Conservation (phyloP, 345 rosid species). For the Heritiera littoralis region DNA sequence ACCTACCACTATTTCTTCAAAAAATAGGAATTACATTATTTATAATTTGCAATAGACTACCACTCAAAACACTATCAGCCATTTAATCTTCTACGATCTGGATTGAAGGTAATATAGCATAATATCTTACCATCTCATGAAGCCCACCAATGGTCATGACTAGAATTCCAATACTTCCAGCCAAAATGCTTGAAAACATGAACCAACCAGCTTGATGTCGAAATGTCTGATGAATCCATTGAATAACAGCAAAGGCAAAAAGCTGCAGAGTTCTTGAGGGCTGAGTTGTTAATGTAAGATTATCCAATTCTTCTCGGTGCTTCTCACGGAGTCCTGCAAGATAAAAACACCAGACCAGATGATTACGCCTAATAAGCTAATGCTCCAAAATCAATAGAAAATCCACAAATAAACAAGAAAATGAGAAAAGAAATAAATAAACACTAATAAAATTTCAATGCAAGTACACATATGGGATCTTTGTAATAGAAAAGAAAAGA, state of each 20-base stretch:
- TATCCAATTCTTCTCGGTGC: conserved; percentile 54
- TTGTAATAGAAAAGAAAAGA: neutral
- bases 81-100: neutral
- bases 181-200: conserved; percentile 44
- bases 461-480: neutral
- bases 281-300: conserved; percentile 60
- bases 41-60: neutral
- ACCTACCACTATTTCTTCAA: neutral
- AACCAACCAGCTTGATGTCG: conserved; percentile 61
- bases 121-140: conserved; percentile 62
- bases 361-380: neutral
- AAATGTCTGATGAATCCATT: conserved; percentile 50
- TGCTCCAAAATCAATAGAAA: neutral
- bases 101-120: conserved; percentile 12
- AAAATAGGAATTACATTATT: neutral
- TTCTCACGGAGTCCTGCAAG: conserved; percentile 43
- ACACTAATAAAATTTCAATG: neutral
- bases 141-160: conserved; percentile 62
- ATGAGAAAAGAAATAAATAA: neutral
- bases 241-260: conserved; percentile 57
- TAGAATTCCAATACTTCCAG: conserved; percentile 44
- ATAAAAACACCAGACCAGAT: neutral
- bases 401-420: neutral
- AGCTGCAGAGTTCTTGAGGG: conserved; percentile 71
- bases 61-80: neutral